These are phyloP conservation scores for Penicillium sp. DNA, from an alignment of 2,329 filamentous ascomycete genomes.

Conservation along the genomic window DNA sequence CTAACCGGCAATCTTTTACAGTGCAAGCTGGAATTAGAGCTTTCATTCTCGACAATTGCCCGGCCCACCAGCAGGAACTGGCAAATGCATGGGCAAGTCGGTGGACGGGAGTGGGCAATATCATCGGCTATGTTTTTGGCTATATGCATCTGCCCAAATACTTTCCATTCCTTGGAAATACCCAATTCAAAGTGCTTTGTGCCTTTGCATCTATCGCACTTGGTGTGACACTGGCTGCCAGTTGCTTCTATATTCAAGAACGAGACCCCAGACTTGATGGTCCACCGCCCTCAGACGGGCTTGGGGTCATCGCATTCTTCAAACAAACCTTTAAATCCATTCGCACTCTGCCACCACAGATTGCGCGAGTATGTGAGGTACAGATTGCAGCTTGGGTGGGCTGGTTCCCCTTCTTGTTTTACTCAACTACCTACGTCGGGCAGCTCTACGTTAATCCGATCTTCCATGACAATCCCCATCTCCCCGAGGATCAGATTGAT, in stretches of 20 bases:
- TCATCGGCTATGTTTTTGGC: constrained; percentile 83
- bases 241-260: constrained; percentile 69
- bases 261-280: constrained; percentile 76
- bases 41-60: constrained; percentile 90
- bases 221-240: constrained; percentile 67
- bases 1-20: constrained; percentile 25
- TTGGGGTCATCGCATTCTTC: constrained; percentile 77
- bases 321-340: constrained; percentile 74
- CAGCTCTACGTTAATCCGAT: constrained; percentile 88
- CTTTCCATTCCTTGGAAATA: constrained; percentile 78
- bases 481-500: constrained; percentile 75
- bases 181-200: constrained; percentile 91
- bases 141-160: constrained; percentile 75
- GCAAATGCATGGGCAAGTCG: constrained; percentile 95
- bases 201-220: constrained; percentile 78
- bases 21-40: constrained; percentile 71
- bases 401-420: constrained; percentile 95
- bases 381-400: constrained; percentile 90
- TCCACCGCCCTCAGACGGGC: constrained; percentile 58
- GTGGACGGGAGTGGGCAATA: constrained; percentile 83
- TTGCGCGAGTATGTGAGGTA: constrained; percentile 75
- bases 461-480: constrained; percentile 73
- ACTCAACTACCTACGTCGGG: constrained; percentile 90
- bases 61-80: constrained; percentile 87
- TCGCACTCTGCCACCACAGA: constrained; percentile 75